These are phyloP conservation scores for Corylus heterophylla DNA, from an alignment of 306 rosid genomes.

Conservation along the genomic window DNA sequence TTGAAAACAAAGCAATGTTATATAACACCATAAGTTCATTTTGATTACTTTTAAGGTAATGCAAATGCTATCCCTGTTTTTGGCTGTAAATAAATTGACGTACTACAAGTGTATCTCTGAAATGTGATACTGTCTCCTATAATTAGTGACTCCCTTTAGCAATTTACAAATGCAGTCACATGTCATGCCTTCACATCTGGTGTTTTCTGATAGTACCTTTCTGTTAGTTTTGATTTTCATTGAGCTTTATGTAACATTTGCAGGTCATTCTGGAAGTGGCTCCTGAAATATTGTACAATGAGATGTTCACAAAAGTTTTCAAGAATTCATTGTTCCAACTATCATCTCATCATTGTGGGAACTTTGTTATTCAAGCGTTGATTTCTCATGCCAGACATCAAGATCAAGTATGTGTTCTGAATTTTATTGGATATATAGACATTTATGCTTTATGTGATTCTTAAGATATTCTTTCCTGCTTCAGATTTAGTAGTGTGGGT, in stretches of 20 bases:
- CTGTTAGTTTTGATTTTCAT: constrained; percentile 16
- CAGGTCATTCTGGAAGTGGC: constrained; percentile 96
- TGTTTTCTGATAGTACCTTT: not conserved
- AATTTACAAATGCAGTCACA: not conserved
- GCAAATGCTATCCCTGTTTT: not conserved
- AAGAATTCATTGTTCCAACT: constrained; percentile 69
- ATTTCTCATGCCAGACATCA: constrained; percentile 59
- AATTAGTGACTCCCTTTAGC: not conserved
- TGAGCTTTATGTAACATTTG: constrained; percentile 28
- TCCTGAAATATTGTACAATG: constrained; percentile 71
- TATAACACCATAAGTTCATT: not conserved
- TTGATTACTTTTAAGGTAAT: not conserved
- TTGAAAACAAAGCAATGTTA: not conserved
- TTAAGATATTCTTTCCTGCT: constrained; percentile 16
- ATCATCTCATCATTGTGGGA: constrained; percentile 84
- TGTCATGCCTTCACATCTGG: constrained; percentile 3
- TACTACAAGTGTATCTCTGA: not conserved
- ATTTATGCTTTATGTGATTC: constrained; percentile 12
- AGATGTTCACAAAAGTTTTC: constrained; percentile 63
- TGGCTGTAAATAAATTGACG: not conserved
- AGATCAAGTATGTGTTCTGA: constrained; percentile 54
- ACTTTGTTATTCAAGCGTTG: constrained; percentile 88
- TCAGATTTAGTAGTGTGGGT: not conserved
- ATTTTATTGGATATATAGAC: constrained; percentile 7
- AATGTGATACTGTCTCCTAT: not conserved